Conservation (phyloP, 73 alveolate genomes). For the Blepharisma japonicum region DNA sequence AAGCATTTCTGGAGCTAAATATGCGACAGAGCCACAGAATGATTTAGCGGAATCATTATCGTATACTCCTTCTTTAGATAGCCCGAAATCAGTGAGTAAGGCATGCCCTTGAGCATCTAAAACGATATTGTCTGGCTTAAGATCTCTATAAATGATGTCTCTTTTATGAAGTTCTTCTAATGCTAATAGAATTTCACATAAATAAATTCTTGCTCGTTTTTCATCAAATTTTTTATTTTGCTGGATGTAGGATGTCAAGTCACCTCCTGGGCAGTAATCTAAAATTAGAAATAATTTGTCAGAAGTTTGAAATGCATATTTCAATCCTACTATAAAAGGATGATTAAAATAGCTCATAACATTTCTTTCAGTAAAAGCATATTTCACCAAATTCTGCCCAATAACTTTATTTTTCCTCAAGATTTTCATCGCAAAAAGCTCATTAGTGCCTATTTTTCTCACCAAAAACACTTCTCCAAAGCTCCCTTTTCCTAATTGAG, state of each 20-base stretch:
- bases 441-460: slow-evolving; percentile 49
- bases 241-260: slow-evolving; percentile 69
- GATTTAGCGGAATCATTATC: slow-evolving; percentile 65
- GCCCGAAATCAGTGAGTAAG: slow-evolving; percentile 94
- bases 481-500: slow-evolving; percentile 74
- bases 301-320: slow-evolving; percentile 92
- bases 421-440: slow-evolving; percentile 78
- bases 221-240: slow-evolving; percentile 79
- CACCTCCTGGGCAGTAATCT: slow-evolving; percentile 90
- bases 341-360: slow-evolving; percentile 72
- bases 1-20: slow-evolving; percentile 93
- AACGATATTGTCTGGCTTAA: slow-evolving; percentile 95
- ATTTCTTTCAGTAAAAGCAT: slow-evolving; percentile 85
- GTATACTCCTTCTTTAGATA: slow-evolving; percentile 88
- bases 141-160: slow-evolving; percentile 91
- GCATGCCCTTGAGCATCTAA: slow-evolving; percentile 94
- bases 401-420: slow-evolving; percentile 66
- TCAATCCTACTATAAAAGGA: slow-evolving; percentile 77
- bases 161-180: slow-evolving; percentile 90
- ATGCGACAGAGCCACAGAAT: slow-evolving; percentile 95
- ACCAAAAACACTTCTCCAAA: slow-evolving; percentile 85
- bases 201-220: slow-evolving; percentile 75
- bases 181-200: slow-evolving; percentile 89
- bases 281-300: slow-evolving; percentile 86
- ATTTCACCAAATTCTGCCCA: slow-evolving; percentile 70